A percentile compares a stretch with the other conserved stretches of the same genome.
Conservation (phyloP, 108 stramenopile species). For the Pseudonitzschia pungens region DNA sequence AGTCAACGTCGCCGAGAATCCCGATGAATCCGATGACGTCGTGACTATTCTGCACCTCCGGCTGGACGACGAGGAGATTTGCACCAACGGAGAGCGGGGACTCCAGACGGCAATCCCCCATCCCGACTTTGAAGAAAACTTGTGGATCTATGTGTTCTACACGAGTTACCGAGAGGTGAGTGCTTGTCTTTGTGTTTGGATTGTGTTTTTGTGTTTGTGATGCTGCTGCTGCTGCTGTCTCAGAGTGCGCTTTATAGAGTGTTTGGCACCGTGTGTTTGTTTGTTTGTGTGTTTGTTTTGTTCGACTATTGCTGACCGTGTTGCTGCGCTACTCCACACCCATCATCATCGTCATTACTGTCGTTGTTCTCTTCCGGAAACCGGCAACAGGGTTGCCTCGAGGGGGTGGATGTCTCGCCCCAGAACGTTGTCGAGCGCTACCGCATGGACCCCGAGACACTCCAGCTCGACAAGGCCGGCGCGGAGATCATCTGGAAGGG, state of each 20-base stretch:
- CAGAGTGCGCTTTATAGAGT: too few relatives aligned
- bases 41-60: constrained; percentile 10
- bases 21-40: constrained; percentile 27
- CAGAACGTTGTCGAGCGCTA: constrained; percentile 32
- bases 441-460: background rate
- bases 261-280: too few relatives aligned
- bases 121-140: constrained; percentile 31
- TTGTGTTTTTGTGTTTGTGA: background rate
- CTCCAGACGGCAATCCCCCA: constrained; percentile 11
- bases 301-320: too few relatives aligned
- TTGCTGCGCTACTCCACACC: too few relatives aligned
- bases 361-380: too few relatives aligned
- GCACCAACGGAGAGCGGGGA: constrained; percentile 38
- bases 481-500: constrained; percentile 22
- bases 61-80: constrained; percentile 10
- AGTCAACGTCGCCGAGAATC: constrained; percentile 8
- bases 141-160: constrained; percentile 28
- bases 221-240: too few relatives aligned
- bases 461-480: constrained; percentile 8
- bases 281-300: too few relatives aligned
- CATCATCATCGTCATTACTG: too few relatives aligned
- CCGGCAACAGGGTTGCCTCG: background rate
- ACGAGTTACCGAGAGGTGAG: constrained; percentile 7
- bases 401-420: constrained; percentile 16
- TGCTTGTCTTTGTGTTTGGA: background rate